Evolutionary conservation across 108 stramenopile genomes (phyloP).

Genomic region (Fistulifera solaris): DNA sequence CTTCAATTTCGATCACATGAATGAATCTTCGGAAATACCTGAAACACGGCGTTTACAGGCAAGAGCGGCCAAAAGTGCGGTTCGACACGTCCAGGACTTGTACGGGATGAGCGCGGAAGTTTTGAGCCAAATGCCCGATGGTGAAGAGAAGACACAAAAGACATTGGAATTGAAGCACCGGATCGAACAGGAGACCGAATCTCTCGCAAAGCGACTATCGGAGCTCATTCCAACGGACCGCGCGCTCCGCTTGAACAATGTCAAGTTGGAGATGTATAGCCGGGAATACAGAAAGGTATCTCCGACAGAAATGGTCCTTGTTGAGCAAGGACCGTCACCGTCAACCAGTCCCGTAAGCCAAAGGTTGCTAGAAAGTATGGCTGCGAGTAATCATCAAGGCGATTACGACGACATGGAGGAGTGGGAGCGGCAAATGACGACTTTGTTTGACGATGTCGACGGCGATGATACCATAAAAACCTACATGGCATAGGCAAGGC

Average conservation of each 20-base stretch:
- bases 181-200: constrained; percentile 15
- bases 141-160: neutral
- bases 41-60: constrained; percentile 54
- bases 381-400: too few species aligned
- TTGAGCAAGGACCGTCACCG: too few species aligned
- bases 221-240: constrained; percentile 19
- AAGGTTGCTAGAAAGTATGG: too few species aligned
- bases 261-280: neutral
- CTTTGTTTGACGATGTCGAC: too few species aligned
- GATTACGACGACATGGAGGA: too few species aligned
- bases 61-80: constrained; percentile 70
- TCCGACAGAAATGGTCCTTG: too few species aligned
- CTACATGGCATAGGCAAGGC: too few species aligned
- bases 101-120: neutral
- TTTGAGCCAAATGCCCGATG: neutral
- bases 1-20: constrained; percentile 61
- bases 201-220: constrained; percentile 16
- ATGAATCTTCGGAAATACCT: constrained; percentile 3
- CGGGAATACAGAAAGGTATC: too few species aligned
- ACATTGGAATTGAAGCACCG: constrained; percentile 4
- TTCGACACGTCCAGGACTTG: constrained; percentile 31
- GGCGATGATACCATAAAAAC: too few species aligned
- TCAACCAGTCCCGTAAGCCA: too few species aligned
- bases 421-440: too few species aligned
- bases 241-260: neutral